A percentile compares a stretch with the other conserved stretches of the same genome.
These are phyloP conservation scores for Cytospora piceae DNA, from an alignment of 2,329 filamentous ascomycete species.

Conservation along the genomic window DNA sequence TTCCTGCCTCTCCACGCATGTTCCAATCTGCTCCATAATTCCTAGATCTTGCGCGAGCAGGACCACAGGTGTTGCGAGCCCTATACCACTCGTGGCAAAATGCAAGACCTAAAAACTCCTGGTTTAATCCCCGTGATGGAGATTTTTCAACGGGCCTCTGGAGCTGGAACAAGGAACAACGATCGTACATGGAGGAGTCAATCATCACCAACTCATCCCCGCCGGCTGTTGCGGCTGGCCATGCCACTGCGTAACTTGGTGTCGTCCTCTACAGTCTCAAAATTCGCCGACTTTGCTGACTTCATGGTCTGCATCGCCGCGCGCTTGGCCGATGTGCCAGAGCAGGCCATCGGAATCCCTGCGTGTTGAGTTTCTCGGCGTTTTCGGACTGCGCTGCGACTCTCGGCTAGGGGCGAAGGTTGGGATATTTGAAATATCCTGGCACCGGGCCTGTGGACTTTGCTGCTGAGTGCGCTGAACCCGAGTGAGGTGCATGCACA, in stretches of 20 bases:
- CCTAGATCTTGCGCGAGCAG: background rate
- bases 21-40: background rate
- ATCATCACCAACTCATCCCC: background rate
- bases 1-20: background rate
- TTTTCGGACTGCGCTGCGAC: background rate
- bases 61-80: background rate
- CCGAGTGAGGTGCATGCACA: background rate
- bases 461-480: background rate
- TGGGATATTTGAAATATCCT: background rate
- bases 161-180: background rate
- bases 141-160: background rate
- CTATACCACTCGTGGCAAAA: background rate
- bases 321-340: background rate
- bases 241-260: too few relatives aligned
- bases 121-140: background rate
- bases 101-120: background rate
- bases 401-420: background rate
- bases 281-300: background rate
- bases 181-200: background rate
- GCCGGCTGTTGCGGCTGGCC: background rate
- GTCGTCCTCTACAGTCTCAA: too few relatives aligned
- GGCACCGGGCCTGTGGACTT: background rate
- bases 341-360: background rate
- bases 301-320: background rate
- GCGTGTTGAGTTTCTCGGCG: background rate